A percentile compares a stretch with the other conserved stretches of the same genome.
Evolutionary conservation across 139 green algal genomes (phyloP).

Genomic region (Choricystis sp.): DNA sequence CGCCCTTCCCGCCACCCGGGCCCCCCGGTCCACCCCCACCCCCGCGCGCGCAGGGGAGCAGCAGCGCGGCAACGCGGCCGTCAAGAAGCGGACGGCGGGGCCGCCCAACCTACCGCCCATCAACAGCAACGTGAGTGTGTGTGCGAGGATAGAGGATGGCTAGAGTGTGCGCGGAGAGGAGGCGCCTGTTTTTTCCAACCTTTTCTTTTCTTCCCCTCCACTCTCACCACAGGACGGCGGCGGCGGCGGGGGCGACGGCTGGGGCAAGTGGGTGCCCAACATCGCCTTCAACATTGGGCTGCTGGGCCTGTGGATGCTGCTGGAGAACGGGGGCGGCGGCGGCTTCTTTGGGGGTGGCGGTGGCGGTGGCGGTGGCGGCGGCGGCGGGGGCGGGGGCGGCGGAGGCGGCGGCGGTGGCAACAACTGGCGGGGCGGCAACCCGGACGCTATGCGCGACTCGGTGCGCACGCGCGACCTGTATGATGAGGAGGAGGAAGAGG

Average conservation of each 20-base stretch:
- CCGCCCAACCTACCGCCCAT: constrained; percentile 33
- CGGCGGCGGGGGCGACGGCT: constrained; percentile 27
- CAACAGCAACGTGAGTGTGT: constrained; percentile 17
- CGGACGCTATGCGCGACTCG: constrained; percentile 4
- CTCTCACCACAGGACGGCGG: too few species aligned
- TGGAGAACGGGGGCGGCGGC: constrained; percentile 17
- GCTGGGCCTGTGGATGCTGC: constrained; percentile 21
- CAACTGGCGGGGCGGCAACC: constrained; percentile 6
- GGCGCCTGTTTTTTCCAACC: too few species aligned
- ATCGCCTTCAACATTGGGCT: constrained; percentile 25
- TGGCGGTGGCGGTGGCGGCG: constrained; percentile 13
- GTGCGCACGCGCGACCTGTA: constrained; percentile 11
- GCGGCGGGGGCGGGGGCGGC: constrained; percentile 12
- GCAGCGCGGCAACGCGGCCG: constrained; percentile 22
- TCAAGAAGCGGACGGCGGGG: constrained; percentile 25
- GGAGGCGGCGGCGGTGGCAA: constrained; percentile 7
- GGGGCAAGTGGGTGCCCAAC: constrained; percentile 18
- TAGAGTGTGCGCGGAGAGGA: too few species aligned
- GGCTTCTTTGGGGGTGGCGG: constrained; percentile 18
- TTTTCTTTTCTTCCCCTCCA: too few species aligned
- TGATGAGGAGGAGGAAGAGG: constrained; percentile 11
- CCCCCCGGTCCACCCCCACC: too few species aligned
- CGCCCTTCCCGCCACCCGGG: too few species aligned
- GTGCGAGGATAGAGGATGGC: too few species aligned
- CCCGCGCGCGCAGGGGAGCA: too few species aligned